phyloP scores from a whole-genome alignment of 192 early-diverging fungal genomes.

The Mortierella hygrophila region DNA sequence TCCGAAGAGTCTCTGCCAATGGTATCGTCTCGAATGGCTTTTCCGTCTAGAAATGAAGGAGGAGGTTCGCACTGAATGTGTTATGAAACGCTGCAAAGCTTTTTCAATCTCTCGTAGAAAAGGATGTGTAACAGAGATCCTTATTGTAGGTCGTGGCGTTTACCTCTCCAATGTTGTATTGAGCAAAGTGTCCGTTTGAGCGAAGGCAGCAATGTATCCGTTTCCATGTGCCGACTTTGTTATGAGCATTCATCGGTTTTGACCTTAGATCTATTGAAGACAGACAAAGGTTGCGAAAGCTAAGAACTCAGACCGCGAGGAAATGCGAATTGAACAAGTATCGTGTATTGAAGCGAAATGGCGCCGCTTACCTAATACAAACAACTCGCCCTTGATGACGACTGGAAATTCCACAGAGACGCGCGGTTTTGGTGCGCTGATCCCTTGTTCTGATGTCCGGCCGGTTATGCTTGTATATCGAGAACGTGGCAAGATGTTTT shows the following conservation, averaged over 20 bases:
- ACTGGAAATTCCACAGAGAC: slow-evolving; percentile 35
- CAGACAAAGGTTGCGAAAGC: too few relatives aligned
- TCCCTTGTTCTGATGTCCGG: slow-evolving; percentile 12
- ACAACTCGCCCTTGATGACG: slow-evolving; percentile 38
- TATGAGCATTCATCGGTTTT: slow-evolving; percentile 25
- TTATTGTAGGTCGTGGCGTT: too few relatives aligned
- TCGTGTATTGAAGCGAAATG: background rate
- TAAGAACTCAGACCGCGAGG: too few relatives aligned
- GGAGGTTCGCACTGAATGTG: background rate
- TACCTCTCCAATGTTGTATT: slow-evolving; percentile 49
- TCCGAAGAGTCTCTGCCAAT: slow-evolving; percentile 40
- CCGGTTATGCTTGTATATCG: slow-evolving; percentile 31
- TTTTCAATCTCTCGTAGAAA: background rate
- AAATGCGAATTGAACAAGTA: background rate
- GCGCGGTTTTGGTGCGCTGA: slow-evolving; percentile 22
- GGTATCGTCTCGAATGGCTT: slow-evolving; percentile 54
- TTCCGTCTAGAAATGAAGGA: slow-evolving; percentile 20
- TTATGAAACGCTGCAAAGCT: background rate
- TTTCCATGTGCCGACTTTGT: slow-evolving; percentile 37
- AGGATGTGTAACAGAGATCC: too few relatives aligned
- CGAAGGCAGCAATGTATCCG: slow-evolving; percentile 41
- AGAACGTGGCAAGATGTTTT: slow-evolving; percentile 26
- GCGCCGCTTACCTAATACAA: slow-evolving; percentile 26
- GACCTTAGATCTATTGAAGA: slow-evolving; percentile 18
- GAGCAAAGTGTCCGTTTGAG: slow-evolving; percentile 43